Conservation (phyloP, 75 land plant species). For the Selaginella tamariscina region DNA sequence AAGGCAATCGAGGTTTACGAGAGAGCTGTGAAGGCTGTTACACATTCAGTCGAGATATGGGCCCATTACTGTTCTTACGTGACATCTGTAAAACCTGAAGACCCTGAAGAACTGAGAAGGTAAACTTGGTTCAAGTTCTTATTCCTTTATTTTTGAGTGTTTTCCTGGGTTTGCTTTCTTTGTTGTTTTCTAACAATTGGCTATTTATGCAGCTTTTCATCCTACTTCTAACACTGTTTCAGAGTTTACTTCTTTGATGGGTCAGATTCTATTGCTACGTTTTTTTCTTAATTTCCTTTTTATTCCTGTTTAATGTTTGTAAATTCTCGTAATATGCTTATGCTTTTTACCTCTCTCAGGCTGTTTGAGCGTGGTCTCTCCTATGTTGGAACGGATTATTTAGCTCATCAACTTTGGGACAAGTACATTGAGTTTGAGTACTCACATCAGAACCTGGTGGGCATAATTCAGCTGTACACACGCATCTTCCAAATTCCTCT, state of each 20-base stretch:
- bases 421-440: slow-evolving; percentile 93
- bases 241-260: slow-evolving; percentile 22
- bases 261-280: slow-evolving; percentile 5
- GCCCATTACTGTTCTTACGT: slow-evolving; percentile 68
- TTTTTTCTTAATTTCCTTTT: slow-evolving; percentile 2
- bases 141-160: slow-evolving; percentile 18
- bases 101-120: slow-evolving; percentile 76
- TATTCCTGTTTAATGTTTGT: slow-evolving; percentile 19
- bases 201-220: slow-evolving; percentile 13
- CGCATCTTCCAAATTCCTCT: slow-evolving; percentile 74
- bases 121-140: slow-evolving; percentile 24
- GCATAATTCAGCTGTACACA: slow-evolving; percentile 71
- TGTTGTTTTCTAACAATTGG: not conserved
- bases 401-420: slow-evolving; percentile 81
- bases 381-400: slow-evolving; percentile 90
- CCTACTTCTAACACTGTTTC: slow-evolving; percentile 1
- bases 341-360: slow-evolving; percentile 32
- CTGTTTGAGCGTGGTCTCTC: slow-evolving; percentile 88
- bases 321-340: slow-evolving; percentile 16
- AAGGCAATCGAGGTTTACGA: slow-evolving; percentile 92
- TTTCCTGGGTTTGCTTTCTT: slow-evolving; percentile 4
- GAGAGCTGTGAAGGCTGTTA: slow-evolving; percentile 85
- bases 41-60: slow-evolving; percentile 98
- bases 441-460: slow-evolving; percentile 60
- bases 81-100: slow-evolving; percentile 64